Conservation (phyloP, 305 asterid genomes). For the Fraxinus sp. region DNA sequence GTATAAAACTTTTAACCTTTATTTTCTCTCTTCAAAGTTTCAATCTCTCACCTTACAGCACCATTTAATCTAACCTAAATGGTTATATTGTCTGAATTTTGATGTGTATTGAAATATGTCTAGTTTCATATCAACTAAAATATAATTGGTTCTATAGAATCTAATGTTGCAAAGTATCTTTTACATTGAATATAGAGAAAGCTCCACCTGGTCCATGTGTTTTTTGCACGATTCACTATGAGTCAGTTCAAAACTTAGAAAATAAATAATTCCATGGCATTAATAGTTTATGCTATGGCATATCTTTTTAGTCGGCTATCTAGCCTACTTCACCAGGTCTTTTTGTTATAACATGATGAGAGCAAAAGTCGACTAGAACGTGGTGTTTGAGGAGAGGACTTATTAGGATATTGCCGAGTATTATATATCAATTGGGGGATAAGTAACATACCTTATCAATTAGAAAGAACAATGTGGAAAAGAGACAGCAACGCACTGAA, state of each 20-base stretch:
- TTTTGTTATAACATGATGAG: neutral
- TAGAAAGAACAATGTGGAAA: neutral
- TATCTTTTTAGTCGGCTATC: neutral
- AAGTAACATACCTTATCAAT: neutral
- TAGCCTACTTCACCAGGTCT: neutral
- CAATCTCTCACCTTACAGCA: neutral
- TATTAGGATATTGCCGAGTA: neutral
- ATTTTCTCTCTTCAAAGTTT: neutral
- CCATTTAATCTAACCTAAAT: neutral
- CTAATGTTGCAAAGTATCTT: neutral
- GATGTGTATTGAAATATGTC: conserved; percentile 8
- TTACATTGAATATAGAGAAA: neutral
- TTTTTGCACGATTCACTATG: neutral
- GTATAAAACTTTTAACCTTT: neutral
- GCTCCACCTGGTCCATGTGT: neutral
- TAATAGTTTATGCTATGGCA: neutral
- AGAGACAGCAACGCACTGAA: neutral
- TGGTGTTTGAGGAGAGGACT: neutral
- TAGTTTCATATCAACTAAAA: conserved; percentile 15
- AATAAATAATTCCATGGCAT: neutral
- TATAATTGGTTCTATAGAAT: conserved; percentile 9
- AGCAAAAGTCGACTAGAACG: neutral
- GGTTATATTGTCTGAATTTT: conserved; percentile 2
- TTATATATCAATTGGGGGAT: neutral
- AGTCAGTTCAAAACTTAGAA: neutral